Base-by-base conservation (phyloP, 257 asterid species). In the Marsdenia floribunda region DNA sequence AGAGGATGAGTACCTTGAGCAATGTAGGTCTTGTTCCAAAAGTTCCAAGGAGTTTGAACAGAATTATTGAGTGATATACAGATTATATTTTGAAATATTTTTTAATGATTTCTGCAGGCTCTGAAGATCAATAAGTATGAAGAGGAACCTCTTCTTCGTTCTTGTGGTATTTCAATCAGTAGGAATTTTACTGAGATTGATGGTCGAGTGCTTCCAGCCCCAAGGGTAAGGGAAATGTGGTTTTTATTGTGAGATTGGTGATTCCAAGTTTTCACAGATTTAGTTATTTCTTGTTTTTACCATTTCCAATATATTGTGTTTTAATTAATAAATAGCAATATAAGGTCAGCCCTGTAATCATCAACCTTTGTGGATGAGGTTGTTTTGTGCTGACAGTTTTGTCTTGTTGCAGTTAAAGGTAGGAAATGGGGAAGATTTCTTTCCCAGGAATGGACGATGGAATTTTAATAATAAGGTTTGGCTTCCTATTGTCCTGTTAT, bases 371-470 rank as follows among this genome's bases (percentile, higher is more conserved):
- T 22, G 42, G 55, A 24, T 61, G 55, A 60, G 52, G 65, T 73
- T 38, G 47, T 47, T 8, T 74, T 67, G 0, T 24, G 15, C 52
- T 67, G 6, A 57, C 70, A 24, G 73, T n/a, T 76, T 58, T 44
- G 29, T 78, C 9, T 29, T 38, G 33, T 78, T 87, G 76, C 89
- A 93, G 98, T 81, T 93, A 77, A 93, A 93, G 81, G 91, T 88
- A 1, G 97, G 91, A 4, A 90, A 91, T 82, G 96, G 96, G 50
- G 97, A 88, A 54, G 98, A 91, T 69, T 73, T 93, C 71, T 86
- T 81, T 78, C 80, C 95, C 38, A 84, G 97, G 6, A 93, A 91
- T 74, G 98, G 98, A 3, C 71, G 98, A 37, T 93, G 98, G 98
- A 93, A 93, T 44, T 90, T 93, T 19, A 91, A 88, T 29, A 83